Evolutionary conservation across 2,329 filamentous ascomycete genomes (phyloP), one percentile per base, ranked within the genome.

Genomic region (Podosphaera fusca): DNA sequence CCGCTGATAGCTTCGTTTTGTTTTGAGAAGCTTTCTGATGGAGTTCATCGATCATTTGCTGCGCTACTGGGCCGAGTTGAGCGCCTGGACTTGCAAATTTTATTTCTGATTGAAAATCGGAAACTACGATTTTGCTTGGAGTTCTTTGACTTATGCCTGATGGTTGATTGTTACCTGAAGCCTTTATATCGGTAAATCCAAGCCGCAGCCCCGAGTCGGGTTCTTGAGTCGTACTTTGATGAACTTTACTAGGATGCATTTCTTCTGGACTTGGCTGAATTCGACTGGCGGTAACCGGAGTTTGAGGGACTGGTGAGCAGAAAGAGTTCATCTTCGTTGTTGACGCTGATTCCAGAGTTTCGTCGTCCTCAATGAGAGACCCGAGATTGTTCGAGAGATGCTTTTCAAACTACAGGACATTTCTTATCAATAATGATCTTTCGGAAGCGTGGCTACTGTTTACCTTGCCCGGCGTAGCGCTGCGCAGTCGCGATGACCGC

Each of bases 231-330:
- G 85, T 89, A 61, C 75, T 82, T 56, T 79, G 76, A 58, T 92
- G 87, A 58, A 80, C 79, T 67, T 85, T 85, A 72, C 85, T 85
- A 7, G 90, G 90, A 67, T 95, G 89, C 89, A 95, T 95, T 68
- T 95, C 88, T 59, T 82, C 80, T 61, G 76, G 76, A 53, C 83
- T 73, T 31, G 87, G 85, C 71, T 85, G 84, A 62, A 84, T 72
- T 4, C 80, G 76, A 3, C 80, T 80, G 12, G 75, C 77, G 45
- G 79, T 78, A 46, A 74, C 75, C 4, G 87, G 87, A 1, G 85
- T 83, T 59, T 60, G 60, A 33, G 67, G 67, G 51, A 60, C n/a
- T 38, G 50, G 33, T 35, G 50, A 21, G n/a, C 9, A 21, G 59
- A 29, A 60, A 38, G 30, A 63, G 64, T 35, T 64, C 64, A 33